Evolutionary conservation across 768 basidiomycete genomes (phyloP), one percentile per base, ranked within the genome.

Genomic region (Saitozyma podzolica): DNA sequence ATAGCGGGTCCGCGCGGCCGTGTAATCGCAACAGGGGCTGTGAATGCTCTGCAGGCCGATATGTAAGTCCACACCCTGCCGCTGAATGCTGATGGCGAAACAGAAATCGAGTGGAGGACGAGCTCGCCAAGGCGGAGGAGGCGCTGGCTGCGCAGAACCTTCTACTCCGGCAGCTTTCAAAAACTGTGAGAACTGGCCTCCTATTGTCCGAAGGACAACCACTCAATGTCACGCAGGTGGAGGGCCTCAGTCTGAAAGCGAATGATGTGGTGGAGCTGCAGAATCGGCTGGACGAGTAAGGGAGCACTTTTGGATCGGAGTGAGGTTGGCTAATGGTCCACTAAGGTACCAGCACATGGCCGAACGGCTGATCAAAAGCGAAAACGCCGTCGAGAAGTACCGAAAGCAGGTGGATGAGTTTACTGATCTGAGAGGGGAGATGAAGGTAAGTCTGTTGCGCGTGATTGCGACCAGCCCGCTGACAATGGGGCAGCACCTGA

Each of bases 361-460:
- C 3, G 96, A 97, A 72, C 90, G 87, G 68, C 82, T 93, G 48
- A 88, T 90, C 71, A 98, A 97, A 83, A 89, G 88, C 0, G 96
- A 98, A 80, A 94, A 94, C 72, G 93, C 95, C 37, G 90, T 96
- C 85, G 93, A 97, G 80, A 99, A 98, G 79, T 94, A 97, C 80
- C 94, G 94, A 82, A 94, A 92, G 84, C 98, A 98, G 80, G 84
- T 98, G 1, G 95, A 97, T 71, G 96, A 97, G 77, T 87, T 89
- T 5, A 91, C 90, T 13, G 91, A 95, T 66, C 68, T 76, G 29
- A 70, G 73, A 39, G 60, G 80, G 47, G 75, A 78, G 54, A 62
- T 83, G 56, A 80, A 82, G 69, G 82, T 82, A 50, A 40, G 77
- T 56, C 19, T 43, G 52, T 5, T 29, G 29, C 29, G 29, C 29